Evolutionary conservation across 148 eudicot genomes (phyloP).

Genomic region (Rhododendron henanense): DNA sequence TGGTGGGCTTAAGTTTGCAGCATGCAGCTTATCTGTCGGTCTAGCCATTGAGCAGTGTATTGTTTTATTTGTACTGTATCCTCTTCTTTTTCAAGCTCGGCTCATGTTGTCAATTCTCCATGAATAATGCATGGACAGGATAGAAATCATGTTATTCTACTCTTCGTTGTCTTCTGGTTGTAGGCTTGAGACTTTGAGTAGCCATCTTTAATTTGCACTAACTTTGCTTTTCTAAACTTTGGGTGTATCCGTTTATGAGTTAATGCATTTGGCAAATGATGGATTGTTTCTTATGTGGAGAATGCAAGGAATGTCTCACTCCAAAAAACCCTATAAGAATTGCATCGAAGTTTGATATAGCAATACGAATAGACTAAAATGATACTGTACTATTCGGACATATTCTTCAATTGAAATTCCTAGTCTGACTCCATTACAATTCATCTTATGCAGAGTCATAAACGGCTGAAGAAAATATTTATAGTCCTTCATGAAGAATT

Average conservation of each 20-base stretch:
- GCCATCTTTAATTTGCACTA: not conserved
- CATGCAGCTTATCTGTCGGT: not conserved
- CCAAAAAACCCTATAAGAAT: not conserved
- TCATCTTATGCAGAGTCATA: constrained; percentile 65
- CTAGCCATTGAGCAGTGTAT: not conserved
- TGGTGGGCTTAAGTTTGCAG: not conserved
- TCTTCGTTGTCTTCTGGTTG: not conserved
- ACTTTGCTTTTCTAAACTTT: not conserved
- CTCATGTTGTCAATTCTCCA: not conserved
- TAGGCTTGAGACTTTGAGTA: not conserved
- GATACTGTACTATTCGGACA: not conserved
- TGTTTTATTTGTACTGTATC: not conserved
- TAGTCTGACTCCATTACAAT: constrained; percentile 11
- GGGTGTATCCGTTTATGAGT: not conserved
- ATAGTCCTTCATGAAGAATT: constrained; percentile 91
- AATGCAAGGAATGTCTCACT: not conserved
- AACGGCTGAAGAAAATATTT: constrained; percentile 78
- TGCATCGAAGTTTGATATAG: not conserved
- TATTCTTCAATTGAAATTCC: not conserved
- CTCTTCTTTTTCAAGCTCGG: not conserved
- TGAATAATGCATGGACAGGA: not conserved
- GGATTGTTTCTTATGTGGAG: not conserved
- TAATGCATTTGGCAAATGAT: not conserved
- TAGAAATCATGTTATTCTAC: not conserved
- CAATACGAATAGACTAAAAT: not conserved